These are phyloP conservation scores for Hypsizygus marmoreus DNA, from an alignment of 768 basidiomycete species.

Conservation along the genomic window DNA sequence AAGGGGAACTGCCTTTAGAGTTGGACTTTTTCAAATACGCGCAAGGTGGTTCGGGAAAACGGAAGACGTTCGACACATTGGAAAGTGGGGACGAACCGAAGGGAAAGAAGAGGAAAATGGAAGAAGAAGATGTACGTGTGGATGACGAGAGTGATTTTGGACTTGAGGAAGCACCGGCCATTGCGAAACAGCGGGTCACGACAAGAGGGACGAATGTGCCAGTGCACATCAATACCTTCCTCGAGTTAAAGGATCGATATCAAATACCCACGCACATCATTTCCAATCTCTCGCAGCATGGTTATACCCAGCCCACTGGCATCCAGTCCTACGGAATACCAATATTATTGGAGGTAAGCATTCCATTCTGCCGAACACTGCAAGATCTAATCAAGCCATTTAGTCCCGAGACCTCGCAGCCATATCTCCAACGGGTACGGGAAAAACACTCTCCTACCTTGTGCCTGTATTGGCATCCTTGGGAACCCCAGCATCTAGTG, in stretches of 20 bases:
- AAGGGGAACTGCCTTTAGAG: slow-evolving; percentile 64
- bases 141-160: slow-evolving; percentile 23
- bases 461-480: slow-evolving; percentile 75
- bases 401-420: slow-evolving; percentile 87
- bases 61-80: slow-evolving; percentile 35
- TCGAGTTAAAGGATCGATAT: slow-evolving; percentile 59
- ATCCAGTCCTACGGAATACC: slow-evolving; percentile 83
- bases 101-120: slow-evolving; percentile 38
- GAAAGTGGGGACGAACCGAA: slow-evolving; percentile 19
- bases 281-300: slow-evolving; percentile 61
- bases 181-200: slow-evolving; percentile 63
- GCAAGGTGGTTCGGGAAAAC: slow-evolving; percentile 53
- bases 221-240: slow-evolving; percentile 55
- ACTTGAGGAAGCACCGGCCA: slow-evolving; percentile 20
- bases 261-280: slow-evolving; percentile 60
- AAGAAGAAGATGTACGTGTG: slow-evolving; percentile 28
- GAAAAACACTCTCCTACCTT: slow-evolving; percentile 93
- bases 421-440: slow-evolving; percentile 96
- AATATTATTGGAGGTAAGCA: slow-evolving; percentile 72
- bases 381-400: slow-evolving; percentile 5
- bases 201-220: slow-evolving; percentile 77
- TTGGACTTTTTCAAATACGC: slow-evolving; percentile 94
- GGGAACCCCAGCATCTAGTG: slow-evolving; percentile 52
- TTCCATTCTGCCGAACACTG: not conserved
- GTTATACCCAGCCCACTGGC: slow-evolving; percentile 71